Percentiles rank a stretch among this genome's conserved stretches.
These are phyloP conservation scores for Tagetes patula DNA, from an alignment of 129 eudicot species.

Conservation along the genomic window DNA sequence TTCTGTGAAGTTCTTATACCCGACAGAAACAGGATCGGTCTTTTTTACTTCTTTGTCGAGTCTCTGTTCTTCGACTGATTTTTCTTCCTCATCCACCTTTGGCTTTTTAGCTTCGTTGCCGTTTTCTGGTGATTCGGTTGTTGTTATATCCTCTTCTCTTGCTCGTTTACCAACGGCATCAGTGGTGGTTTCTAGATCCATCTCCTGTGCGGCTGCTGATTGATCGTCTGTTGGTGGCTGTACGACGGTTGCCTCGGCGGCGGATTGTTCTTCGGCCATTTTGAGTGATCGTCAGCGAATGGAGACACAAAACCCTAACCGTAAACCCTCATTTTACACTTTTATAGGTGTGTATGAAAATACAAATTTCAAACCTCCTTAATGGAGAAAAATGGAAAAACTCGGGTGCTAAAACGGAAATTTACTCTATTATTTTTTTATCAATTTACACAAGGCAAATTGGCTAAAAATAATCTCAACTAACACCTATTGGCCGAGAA, in stretches of 20 bases:
- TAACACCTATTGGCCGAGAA: too few species aligned
- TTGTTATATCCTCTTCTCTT: conserved; percentile 48
- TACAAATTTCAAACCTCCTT: not conserved
- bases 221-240: conserved; percentile 7
- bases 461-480: too few species aligned
- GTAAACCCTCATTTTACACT: conserved; percentile 25
- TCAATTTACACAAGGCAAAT: too few species aligned
- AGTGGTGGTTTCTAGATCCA: conserved; percentile 46
- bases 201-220: conserved; percentile 28
- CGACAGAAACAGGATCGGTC: conserved; percentile 45
- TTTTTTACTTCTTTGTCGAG: conserved; percentile 33
- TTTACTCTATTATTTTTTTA: too few species aligned
- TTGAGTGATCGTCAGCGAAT: not conserved
- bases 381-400: not conserved
- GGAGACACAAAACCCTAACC: conserved; percentile 32
- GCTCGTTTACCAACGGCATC: conserved; percentile 49
- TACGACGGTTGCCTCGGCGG: conserved; percentile 31
- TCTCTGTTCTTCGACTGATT: conserved; percentile 51
- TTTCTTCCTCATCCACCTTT: conserved; percentile 38
- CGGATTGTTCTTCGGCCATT: conserved; percentile 46
- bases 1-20: conserved; percentile 57
- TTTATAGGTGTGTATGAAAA: conserved; percentile 8
- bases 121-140: conserved; percentile 35
- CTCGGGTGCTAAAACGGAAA: too few species aligned
- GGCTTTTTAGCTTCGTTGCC: conserved; percentile 40